phyloP scores from a whole-genome alignment of 1,284 basidiomycete genomes.

The Fomitopsis schrenkii region DNA sequence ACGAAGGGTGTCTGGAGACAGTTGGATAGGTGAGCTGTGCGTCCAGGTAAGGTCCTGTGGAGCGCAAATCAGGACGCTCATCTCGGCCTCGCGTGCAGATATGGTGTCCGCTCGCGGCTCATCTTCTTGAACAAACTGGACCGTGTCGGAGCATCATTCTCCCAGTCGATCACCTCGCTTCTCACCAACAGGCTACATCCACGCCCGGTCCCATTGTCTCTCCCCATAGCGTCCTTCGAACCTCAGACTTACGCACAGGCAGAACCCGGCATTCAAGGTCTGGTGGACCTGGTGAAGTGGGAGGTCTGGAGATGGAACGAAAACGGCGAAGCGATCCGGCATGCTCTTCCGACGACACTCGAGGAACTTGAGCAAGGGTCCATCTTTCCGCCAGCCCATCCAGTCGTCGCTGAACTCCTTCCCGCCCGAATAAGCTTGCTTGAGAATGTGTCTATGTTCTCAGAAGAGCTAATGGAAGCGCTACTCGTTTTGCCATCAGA shows the following conservation, averaged over 20 bases:
- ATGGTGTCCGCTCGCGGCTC: conserved; percentile 72
- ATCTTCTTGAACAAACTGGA: conserved; percentile 90
- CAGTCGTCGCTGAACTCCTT: conserved; percentile 59
- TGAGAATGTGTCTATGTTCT: conserved; percentile 77
- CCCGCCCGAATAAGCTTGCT: conserved; percentile 67
- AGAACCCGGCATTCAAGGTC: conserved; percentile 72
- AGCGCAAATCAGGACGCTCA: neutral
- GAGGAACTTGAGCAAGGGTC: conserved; percentile 37
- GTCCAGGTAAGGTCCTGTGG: conserved; percentile 20
- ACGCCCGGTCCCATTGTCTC: conserved; percentile 65
- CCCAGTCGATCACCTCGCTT: conserved; percentile 66
- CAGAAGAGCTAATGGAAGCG: conserved; percentile 73
- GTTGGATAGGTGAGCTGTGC: conserved; percentile 66
- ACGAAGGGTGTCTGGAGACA: conserved; percentile 88
- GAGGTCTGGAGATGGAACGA: conserved; percentile 70
- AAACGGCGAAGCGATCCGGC: conserved; percentile 38
- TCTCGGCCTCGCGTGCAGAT: conserved; percentile 38
- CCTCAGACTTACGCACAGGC: conserved; percentile 58
- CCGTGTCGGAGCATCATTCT: conserved; percentile 77
- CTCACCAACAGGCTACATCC: conserved; percentile 72
- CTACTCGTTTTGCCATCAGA: conserved; percentile 56
- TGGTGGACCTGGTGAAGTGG: conserved; percentile 81
- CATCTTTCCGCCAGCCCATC: conserved; percentile 55
- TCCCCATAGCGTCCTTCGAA: conserved; percentile 77
- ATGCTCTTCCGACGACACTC: conserved; percentile 49